Conservation (phyloP, 2,329 filamentous ascomycete genomes). For the Dothistroma septosporum region DNA sequence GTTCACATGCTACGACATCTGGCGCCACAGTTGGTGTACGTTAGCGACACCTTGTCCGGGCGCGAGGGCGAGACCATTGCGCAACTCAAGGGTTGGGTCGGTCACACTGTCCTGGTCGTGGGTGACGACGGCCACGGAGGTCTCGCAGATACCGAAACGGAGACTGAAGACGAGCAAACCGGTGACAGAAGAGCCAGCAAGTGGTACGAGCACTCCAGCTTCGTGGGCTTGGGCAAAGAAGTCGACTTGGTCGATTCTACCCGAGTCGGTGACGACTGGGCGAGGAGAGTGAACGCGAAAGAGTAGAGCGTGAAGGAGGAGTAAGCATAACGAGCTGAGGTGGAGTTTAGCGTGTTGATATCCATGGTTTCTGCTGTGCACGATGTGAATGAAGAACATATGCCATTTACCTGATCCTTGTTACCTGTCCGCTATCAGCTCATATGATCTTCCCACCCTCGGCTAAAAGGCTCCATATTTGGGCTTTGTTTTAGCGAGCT, state of each 20-base stretch:
- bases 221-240: slow-evolving; percentile 80
- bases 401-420: background rate
- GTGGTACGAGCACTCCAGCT: slow-evolving; percentile 77
- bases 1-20: slow-evolving; percentile 83
- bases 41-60: slow-evolving; percentile 67
- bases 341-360: slow-evolving; percentile 5
- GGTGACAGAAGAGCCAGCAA: slow-evolving; percentile 46
- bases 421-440: background rate
- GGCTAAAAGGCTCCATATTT: background rate
- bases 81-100: slow-evolving; percentile 61
- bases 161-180: slow-evolving; percentile 56
- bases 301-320: slow-evolving; percentile 29
- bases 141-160: slow-evolving; percentile 72
- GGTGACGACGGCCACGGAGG: slow-evolving; percentile 74
- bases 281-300: slow-evolving; percentile 65
- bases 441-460: background rate
- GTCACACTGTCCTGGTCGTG: slow-evolving; percentile 58
- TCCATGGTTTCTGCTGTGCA: slow-evolving; percentile 3
- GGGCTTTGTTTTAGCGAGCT: background rate
- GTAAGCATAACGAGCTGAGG: background rate
- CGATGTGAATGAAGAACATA: slow-evolving; percentile 2
- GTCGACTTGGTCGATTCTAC: slow-evolving; percentile 83
- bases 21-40: slow-evolving; percentile 78
- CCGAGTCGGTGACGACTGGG: slow-evolving; percentile 82
- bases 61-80: slow-evolving; percentile 68